These are phyloP conservation scores for Hypomontagnella monticulosa DNA, from an alignment of 495 filamentous ascomycete species.

Conservation along the genomic window DNA sequence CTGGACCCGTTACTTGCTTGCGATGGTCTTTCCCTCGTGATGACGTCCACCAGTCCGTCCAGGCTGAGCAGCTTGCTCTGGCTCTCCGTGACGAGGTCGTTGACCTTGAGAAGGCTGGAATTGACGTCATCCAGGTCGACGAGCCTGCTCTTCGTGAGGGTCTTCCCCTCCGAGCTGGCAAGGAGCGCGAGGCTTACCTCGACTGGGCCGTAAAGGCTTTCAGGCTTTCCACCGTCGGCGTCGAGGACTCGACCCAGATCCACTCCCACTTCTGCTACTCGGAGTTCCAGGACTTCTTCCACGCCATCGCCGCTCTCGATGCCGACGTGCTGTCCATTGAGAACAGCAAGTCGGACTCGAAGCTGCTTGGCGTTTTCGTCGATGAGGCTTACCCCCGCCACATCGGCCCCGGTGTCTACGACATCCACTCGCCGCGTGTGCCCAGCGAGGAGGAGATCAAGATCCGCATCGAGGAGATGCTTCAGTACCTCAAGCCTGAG, in stretches of 20 bases:
- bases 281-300: constrained; percentile 99
- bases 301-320: constrained; percentile 97
- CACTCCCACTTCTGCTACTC: constrained; percentile 99
- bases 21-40: constrained; percentile 99
- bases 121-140: constrained; percentile 98
- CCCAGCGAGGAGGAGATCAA: constrained; percentile 96
- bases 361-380: constrained; percentile 97
- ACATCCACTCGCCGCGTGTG: constrained; percentile 98
- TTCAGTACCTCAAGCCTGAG: constrained; percentile 88
- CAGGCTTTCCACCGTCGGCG: constrained; percentile 90
- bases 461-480: constrained; percentile 96
- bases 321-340: constrained; percentile 98
- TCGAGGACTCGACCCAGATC: constrained; percentile 94
- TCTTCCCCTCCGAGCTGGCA: constrained; percentile 91
- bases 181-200: constrained; percentile 94
- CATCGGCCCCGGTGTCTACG: constrained; percentile 98
- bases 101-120: constrained; percentile 94
- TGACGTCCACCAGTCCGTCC: constrained; percentile 97
- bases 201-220: constrained; percentile 97
- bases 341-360: constrained; percentile 99
- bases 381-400: constrained; percentile 95
- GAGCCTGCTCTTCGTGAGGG: constrained; percentile 99
- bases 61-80: constrained; percentile 97
- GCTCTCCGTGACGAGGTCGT: constrained; percentile 98
- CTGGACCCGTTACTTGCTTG: constrained; percentile 96